Conservation (phyloP, 2,329 filamentous ascomycete genomes). For the Truncatella angustata region DNA sequence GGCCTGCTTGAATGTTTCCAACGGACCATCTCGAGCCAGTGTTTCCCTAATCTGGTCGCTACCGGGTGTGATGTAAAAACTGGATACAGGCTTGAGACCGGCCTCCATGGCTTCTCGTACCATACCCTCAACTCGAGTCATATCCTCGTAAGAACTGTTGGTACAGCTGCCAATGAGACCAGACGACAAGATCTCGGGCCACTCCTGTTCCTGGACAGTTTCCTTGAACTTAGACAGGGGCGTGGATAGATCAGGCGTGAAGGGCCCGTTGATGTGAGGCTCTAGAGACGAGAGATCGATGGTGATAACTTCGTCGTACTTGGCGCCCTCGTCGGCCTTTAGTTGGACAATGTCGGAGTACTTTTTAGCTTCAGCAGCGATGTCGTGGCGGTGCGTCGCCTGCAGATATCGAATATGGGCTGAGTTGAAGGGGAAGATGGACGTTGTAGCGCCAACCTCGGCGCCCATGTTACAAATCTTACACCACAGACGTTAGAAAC, state of each 20-base stretch:
- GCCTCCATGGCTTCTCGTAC: constrained; percentile 87
- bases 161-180: constrained; percentile 97
- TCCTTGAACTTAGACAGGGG: constrained; percentile 88
- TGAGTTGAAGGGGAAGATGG: constrained; percentile 87
- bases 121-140: constrained; percentile 91
- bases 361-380: constrained; percentile 63
- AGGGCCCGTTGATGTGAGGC: constrained; percentile 95
- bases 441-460: constrained; percentile 94
- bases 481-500: constrained; percentile 14
- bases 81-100: constrained; percentile 83
- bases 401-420: constrained; percentile 83
- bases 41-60: constrained; percentile 97
- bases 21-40: constrained; percentile 81
- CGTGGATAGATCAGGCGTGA: constrained; percentile 92
- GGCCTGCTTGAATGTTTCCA: constrained; percentile 80
- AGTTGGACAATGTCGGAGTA: constrained; percentile 59
- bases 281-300: constrained; percentile 90
- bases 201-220: constrained; percentile 77
- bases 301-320: constrained; percentile 88
- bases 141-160: constrained; percentile 98
- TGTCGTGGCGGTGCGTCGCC: constrained; percentile 73
- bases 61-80: constrained; percentile 95
- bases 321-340: constrained; percentile 72
- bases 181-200: constrained; percentile 88
- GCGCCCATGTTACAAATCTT: constrained; percentile 59